Evolutionary conservation across 106 monocot species (phyloP).

Genomic region (Dendrobium nobile): DNA sequence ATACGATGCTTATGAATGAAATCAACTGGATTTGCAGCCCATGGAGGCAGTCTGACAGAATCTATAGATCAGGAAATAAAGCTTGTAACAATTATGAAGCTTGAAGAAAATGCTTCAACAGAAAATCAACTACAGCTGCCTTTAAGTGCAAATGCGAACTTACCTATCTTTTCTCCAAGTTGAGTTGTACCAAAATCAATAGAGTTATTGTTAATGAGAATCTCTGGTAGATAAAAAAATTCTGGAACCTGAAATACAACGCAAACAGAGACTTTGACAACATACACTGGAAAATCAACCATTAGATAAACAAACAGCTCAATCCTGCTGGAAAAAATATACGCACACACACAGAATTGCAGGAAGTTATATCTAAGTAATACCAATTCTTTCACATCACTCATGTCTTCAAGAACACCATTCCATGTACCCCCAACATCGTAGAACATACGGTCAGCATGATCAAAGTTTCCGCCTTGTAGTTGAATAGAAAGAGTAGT

Average conservation of each 20-base stretch:
- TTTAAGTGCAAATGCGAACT: neutral
- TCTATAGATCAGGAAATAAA: constrained; percentile 38
- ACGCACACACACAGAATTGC: neutral
- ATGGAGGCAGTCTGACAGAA: constrained; percentile 84
- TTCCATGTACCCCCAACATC: constrained; percentile 90
- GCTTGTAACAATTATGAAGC: neutral
- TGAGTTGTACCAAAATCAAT: constrained; percentile 95
- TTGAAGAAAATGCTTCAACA: neutral
- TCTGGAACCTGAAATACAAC: constrained; percentile 71
- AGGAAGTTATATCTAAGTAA: constrained; percentile 4
- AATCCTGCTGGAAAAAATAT: neutral
- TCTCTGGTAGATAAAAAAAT: constrained; percentile 94
- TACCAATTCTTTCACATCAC: constrained; percentile 99
- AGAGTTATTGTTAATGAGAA: constrained; percentile 67
- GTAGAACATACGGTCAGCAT: constrained; percentile 98
- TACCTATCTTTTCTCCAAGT: constrained; percentile 89
- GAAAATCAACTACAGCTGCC: neutral
- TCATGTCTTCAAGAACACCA: constrained; percentile 96
- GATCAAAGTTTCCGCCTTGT: constrained; percentile 98
- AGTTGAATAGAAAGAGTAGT: constrained; percentile 94
- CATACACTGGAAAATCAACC: neutral
- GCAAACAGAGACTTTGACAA: neutral
- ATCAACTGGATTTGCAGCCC: constrained; percentile 86
- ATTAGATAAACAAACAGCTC: neutral
- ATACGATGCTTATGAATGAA: constrained; percentile 94